Evolutionary conservation across 2,329 filamentous ascomycete species (phyloP), one percentile per base, ranked within the genome.

Genomic region (Graphilbum sp.): DNA sequence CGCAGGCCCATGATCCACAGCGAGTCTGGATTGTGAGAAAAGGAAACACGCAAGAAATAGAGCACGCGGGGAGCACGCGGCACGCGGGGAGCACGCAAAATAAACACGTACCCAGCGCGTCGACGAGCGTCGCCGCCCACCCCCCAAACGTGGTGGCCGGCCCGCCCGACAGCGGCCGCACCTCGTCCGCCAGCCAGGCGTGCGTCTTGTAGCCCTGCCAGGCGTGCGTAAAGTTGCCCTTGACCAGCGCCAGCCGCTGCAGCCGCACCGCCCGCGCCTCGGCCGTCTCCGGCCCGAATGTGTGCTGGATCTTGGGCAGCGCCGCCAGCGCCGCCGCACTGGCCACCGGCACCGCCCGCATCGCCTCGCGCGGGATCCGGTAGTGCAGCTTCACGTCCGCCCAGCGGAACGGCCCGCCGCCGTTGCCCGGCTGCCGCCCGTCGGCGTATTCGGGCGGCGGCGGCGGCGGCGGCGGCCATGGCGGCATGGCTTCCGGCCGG

Each of bases 1-100:
- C 59, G 60, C 50, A 72, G 37, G 2, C 59, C 67, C 67, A 74
- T 71, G 35, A 73, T 69, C 66, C 67, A 71, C 11, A 73, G 51
- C 48, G 60, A 15, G 21, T 7, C 30, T 17, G 16, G 16, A 3
- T 29, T 12, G 11, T 52, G 39, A 60, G 11, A n/a, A 34, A 34
- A 15, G 20, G 16, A 12, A n/a, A 11, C 16, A 19, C 5, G 12
- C 11, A 16, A 29, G 7, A 27, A 11, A 36, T 6, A 15, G 20
- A 9, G 13, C 11, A 24, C 6, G 3, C 4, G 34, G 19, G 8
- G 16, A 16, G 17, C n/a, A n/a, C n/a, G n/a, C n/a, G n/a, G n/a
- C n/a, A n/a, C n/a, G n/a, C n/a, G 21, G 11, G 21, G 21, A 24
- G 21, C 5, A 24, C 21, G 6, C 21, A 24, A 24, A n/a, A n/a